Evolutionary conservation across 352 stramenopile genomes (phyloP), one percentile per base, ranked within the genome.

Genomic region (Phytopythium helicoides): DNA sequence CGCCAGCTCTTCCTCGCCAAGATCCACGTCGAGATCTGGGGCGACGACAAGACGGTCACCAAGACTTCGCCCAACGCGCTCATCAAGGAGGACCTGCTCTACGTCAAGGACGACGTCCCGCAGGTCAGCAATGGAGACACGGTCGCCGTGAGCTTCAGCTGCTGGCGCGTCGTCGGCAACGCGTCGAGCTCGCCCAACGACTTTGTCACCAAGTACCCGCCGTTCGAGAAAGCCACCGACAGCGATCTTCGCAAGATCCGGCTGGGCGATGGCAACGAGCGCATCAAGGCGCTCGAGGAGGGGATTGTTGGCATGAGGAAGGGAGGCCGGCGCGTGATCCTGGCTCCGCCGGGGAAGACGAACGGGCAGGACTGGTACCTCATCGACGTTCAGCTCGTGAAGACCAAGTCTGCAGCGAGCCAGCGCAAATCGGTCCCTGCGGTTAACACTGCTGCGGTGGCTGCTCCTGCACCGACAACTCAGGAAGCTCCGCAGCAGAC

Each of bases 261-360:
- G 33, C 62, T 92, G 25, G 82, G 79, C 40, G 89, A 95, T 23
- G 78, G 81, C 41, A 81, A 62, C 14, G 73, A 94, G 54, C 81
- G 86, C 11, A 78, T 98, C 28, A 90, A 92, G 25, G 89, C 89
- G 33, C 59, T 98, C 37, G 92, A 97, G 62, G 74, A 92, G 56
- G 82, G 78, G 1, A 77, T 97, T 19, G 15, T 92, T 8, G 92
- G 92, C 15, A 97, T 97, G 89, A 89, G 65, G 47, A 95, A 95
- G 48, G 80, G 83, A 4, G 86, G 82, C 0, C 87, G 92, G 36
- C 79, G 92, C n/a, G 80, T 96, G 48, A 80, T 97, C 18, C 74
- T 98, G 42, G 86, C 77, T n/a, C 82, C 82, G 14, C 82, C 82
- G 1, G 69, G 68, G 15, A 92, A 92, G 54, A 90, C 82, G 12